Evolutionary conservation across 768 basidiomycete genomes (phyloP), one percentile per base, ranked within the genome.

Genomic region (Roridomyces roridus): DNA sequence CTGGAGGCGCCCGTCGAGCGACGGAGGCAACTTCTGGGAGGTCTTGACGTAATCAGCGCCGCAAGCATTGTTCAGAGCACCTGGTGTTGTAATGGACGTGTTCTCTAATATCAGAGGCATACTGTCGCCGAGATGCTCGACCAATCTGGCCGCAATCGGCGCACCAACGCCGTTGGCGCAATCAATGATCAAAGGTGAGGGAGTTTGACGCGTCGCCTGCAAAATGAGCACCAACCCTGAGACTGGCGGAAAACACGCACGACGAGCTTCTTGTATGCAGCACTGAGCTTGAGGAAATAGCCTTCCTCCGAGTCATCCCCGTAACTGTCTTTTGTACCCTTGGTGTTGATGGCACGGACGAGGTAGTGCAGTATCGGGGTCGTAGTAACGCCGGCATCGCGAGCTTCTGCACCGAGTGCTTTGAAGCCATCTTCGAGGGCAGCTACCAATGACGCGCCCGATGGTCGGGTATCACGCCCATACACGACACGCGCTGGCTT

Each of bases 91-190:
- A 21, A 80, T 85, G 18, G 83, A 78, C 6, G 85, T 86, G 64
- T 96, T 95, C 65, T 86, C 81, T 35, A 93, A 76, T 55, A 83
- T 73, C 42, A 98, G 68, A 23, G 83, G 78, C 26, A 98, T 72
- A 7, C 76, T 79, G 23, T 77, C 77, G 17, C 81, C 83, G 21
- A 97, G 82, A 49, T 84, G 79, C 50, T 81, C 73, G 5, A 78
- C 68, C 35, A 98, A 76, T 39, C 81, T 83, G 29, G 77, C 75
- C 12, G 92, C 86, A 35, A 90, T 87, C 7, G 80, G 76, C 15
- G 91, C 85, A 43, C 97, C 97, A 21, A 99, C 97, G 24, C 97
- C 97, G 70, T 99, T 98, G n/a, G 97, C 97, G 70, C 97, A 98
- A 72, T 99, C 97, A 37, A 99, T 80, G n/a, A 91, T 70, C 43